phyloP scores from a whole-genome alignment of 768 basidiomycete species.

The Megacollybia marginata region DNA sequence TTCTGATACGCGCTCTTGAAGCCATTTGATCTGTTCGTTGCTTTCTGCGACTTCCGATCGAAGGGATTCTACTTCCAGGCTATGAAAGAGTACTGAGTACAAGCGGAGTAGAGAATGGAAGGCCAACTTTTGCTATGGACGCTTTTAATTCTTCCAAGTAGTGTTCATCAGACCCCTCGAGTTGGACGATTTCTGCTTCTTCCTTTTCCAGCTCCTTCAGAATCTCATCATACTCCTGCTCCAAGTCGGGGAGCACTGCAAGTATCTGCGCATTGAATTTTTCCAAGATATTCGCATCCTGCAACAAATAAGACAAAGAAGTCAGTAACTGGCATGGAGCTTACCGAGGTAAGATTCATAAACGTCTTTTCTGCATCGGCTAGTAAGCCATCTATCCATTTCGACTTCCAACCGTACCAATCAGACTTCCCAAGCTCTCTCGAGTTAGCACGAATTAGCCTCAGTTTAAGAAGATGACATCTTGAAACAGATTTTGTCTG shows the following conservation, averaged over 20 bases:
- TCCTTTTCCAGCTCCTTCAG: constrained; percentile 60
- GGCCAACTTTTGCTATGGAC: constrained; percentile 71
- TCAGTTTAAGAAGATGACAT: no score
- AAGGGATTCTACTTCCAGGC: constrained; percentile 63
- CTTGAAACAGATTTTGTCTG: not conserved
- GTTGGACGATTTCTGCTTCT: constrained; percentile 61
- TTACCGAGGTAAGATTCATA: constrained; percentile 50
- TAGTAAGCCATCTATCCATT: constrained; percentile 68
- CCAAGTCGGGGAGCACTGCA: constrained; percentile 52
- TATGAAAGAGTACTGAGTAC: constrained; percentile 22
- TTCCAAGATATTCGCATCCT: constrained; percentile 65
- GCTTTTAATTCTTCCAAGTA: constrained; percentile 73
- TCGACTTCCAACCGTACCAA: constrained; percentile 84
- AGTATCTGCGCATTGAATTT: constrained; percentile 43
- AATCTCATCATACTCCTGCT: constrained; percentile 61
- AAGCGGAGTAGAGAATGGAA: constrained; percentile 1
- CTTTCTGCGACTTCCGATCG: constrained; percentile 62
- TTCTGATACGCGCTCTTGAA: constrained; percentile 57
- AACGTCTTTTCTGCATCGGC: constrained; percentile 60
- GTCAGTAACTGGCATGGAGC: constrained; percentile 9
- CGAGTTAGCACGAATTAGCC: constrained; percentile 69
- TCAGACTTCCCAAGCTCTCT: constrained; percentile 65
- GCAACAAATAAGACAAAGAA: not conserved
- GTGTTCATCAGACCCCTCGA: constrained; percentile 68
- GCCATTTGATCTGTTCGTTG: constrained; percentile 54